Evolutionary conservation across 495 filamentous ascomycete genomes (phyloP).

Genomic region (Pseudotulostoma volvatum): DNA sequence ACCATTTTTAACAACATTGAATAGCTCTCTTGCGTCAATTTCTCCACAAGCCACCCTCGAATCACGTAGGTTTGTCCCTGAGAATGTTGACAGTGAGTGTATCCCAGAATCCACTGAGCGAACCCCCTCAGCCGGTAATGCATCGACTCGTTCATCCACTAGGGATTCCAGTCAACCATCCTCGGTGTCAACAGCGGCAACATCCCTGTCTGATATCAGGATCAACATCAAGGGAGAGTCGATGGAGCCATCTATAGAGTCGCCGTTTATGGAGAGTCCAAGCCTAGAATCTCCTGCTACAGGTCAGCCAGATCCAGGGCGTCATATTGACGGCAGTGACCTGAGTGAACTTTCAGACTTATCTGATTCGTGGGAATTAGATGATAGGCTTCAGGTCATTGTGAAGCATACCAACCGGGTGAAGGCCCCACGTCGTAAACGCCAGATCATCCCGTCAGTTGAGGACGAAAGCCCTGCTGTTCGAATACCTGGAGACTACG

Average conservation of each 20-base stretch:
- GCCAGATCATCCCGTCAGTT: constrained; percentile 24
- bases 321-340: constrained; percentile 3
- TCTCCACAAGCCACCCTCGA: constrained; percentile 2
- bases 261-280: neutral
- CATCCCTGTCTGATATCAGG: constrained; percentile 19
- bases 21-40: neutral
- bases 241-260: neutral
- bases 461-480: constrained; percentile 26
- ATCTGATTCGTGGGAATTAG: constrained; percentile 12
- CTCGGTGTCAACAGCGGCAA: constrained; percentile 22
- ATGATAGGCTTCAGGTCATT: constrained; percentile 10
- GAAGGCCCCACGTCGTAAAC: constrained; percentile 11
- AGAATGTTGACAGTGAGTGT: constrained; percentile 4
- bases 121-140: constrained; percentile 7
- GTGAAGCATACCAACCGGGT: constrained; percentile 9
- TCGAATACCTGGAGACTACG: constrained; percentile 60
- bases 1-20: neutral
- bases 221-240: constrained; percentile 16
- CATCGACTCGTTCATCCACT: constrained; percentile 16
- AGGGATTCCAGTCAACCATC: constrained; percentile 23
- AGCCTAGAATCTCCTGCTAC: constrained; percentile 2
- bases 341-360: constrained; percentile 7
- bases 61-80: constrained; percentile 3
- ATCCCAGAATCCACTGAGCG: constrained; percentile 4
- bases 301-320: constrained; percentile 6